These are phyloP conservation scores for Talaromyces pinophilus DNA, from an alignment of 2,329 filamentous ascomycete species.

Conservation along the genomic window DNA sequence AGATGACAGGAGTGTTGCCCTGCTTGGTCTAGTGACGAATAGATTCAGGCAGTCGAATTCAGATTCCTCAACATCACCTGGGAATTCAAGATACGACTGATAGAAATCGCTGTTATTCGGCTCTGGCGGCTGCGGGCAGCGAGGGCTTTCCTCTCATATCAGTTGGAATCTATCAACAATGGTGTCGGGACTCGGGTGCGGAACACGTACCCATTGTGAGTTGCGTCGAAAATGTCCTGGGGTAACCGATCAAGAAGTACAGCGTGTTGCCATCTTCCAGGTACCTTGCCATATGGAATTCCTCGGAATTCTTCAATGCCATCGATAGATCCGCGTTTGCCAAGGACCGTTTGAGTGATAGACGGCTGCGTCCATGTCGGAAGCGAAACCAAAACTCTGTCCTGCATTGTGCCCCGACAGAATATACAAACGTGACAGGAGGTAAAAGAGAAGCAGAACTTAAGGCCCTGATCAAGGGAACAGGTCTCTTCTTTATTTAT, in stretches of 20 bases:
- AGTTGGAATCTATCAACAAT: background rate
- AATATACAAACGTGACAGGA: background rate
- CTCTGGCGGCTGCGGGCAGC: constrained; percentile 1
- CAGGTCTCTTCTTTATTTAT: background rate
- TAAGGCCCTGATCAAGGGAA: background rate
- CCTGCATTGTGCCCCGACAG: background rate
- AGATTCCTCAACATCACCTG: background rate
- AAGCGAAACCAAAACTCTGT: background rate
- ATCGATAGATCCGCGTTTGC: background rate
- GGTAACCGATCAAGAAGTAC: constrained; percentile 1
- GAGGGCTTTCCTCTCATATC: background rate
- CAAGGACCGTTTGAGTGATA: background rate
- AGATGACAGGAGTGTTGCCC: constrained; percentile 26
- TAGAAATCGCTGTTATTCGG: constrained; percentile 1
- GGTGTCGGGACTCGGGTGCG: background rate
- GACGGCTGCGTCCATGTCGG: background rate
- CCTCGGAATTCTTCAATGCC: constrained; percentile 67
- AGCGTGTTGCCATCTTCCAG: constrained; percentile 34
- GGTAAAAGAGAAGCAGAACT: background rate
- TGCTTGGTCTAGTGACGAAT: constrained; percentile 1
- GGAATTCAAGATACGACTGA: constrained; percentile 9
- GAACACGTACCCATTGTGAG: constrained; percentile 4
- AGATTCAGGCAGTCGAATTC: constrained; percentile 14
- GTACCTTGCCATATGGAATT: constrained; percentile 74
- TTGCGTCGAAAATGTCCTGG: background rate